Conservation (phyloP, 1,284 basidiomycete genomes). For the Rhodotorula sp. region DNA sequence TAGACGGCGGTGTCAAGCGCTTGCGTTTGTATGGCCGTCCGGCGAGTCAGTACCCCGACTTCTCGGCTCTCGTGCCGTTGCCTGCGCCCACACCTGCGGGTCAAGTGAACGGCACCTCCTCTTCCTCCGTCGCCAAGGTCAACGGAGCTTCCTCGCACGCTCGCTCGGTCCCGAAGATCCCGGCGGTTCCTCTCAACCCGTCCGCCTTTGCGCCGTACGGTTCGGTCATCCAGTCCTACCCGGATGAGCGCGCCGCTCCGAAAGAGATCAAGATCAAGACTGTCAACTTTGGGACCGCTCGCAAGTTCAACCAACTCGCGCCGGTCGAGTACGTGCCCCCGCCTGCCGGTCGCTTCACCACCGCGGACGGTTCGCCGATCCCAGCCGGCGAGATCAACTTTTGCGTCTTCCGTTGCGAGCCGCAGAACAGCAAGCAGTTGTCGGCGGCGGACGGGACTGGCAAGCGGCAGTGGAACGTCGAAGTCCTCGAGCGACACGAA, state of each 20-base stretch:
- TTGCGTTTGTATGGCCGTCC: conserved; percentile 75
- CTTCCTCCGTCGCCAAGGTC: conserved; percentile 20
- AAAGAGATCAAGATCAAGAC: conserved; percentile 66
- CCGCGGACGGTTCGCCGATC: neutral
- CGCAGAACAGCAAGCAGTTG: conserved; percentile 42
- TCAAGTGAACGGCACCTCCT: conserved; percentile 25
- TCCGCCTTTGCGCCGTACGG: conserved; percentile 81
- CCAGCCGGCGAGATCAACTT: conserved; percentile 33
- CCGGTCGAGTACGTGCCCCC: conserved; percentile 51
- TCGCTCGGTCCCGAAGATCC: conserved; percentile 52
- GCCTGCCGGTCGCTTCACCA: neutral
- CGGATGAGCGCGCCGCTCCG: conserved; percentile 58
- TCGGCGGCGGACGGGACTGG: conserved; percentile 45
- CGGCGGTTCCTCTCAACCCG: conserved; percentile 72
- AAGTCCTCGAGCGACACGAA: conserved; percentile 67
- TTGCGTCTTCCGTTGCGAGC: conserved; percentile 45
- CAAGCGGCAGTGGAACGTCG: conserved; percentile 50
- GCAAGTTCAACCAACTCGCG: conserved; percentile 83
- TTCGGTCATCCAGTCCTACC: conserved; percentile 79
- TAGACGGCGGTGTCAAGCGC: conserved; percentile 91
- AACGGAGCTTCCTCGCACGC: neutral
- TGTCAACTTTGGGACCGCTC: conserved; percentile 83
- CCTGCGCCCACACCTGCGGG: conserved; percentile 38
- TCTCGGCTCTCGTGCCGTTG: conserved; percentile 27
- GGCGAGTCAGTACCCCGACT: conserved; percentile 44